Evolutionary conservation across 2,329 filamentous ascomycete species (phyloP).

Genomic region (Beauveria pseudobassiana): DNA sequence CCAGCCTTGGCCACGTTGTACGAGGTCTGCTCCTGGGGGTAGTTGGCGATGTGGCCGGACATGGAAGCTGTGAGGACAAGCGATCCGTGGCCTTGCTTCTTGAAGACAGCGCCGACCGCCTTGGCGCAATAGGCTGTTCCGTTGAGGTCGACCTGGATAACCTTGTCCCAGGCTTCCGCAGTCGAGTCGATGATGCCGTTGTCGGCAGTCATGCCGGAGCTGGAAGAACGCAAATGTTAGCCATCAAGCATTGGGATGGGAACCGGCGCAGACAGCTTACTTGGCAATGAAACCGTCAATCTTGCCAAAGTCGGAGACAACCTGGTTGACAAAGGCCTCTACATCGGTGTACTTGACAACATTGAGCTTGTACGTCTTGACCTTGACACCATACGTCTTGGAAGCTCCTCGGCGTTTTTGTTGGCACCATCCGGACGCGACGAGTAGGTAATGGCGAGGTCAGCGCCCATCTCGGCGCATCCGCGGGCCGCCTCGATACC

Average conservation of each 20-base stretch:
- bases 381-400: slow-evolving; percentile 60
- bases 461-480: slow-evolving; percentile 62
- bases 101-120: slow-evolving; percentile 56
- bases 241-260: not conserved
- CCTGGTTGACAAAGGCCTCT: slow-evolving; percentile 49
- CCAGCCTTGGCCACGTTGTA: slow-evolving; percentile 60
- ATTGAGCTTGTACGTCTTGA: slow-evolving; percentile 53
- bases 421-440: slow-evolving; percentile 61
- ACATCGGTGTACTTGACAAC: slow-evolving; percentile 45
- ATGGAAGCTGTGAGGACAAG: slow-evolving; percentile 65
- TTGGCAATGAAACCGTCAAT: slow-evolving; percentile 73
- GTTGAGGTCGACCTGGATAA: slow-evolving; percentile 57
- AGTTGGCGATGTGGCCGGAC: slow-evolving; percentile 64
- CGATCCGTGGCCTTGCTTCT: slow-evolving; percentile 53
- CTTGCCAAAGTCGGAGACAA: slow-evolving; percentile 65
- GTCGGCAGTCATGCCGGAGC: slow-evolving; percentile 62
- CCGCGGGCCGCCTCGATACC: slow-evolving; percentile 63
- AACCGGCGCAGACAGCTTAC: slow-evolving; percentile 34
- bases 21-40: slow-evolving; percentile 59
- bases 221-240: slow-evolving; percentile 15
- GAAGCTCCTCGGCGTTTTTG: slow-evolving; percentile 59
- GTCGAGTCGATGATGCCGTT: slow-evolving; percentile 60
- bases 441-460: slow-evolving; percentile 65
- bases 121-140: slow-evolving; percentile 62
- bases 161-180: slow-evolving; percentile 58